phyloP scores from a whole-genome alignment of 768 basidiomycete species.

The Suillus decipiens region DNA sequence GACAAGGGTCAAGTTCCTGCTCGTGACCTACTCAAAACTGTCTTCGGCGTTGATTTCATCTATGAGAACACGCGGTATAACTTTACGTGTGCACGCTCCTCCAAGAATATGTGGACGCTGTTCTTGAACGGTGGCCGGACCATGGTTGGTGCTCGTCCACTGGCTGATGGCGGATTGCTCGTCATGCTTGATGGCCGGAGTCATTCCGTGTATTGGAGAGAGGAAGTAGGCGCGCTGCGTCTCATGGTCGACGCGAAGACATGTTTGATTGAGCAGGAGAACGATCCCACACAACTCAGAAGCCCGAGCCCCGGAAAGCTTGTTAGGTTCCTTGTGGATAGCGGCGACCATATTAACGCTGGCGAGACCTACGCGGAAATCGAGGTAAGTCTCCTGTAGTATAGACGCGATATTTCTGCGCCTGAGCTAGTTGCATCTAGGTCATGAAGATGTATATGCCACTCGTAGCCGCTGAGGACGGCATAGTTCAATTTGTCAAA shows the following conservation, averaged over 20 bases:
- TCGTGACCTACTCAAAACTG: slow-evolving; percentile 92
- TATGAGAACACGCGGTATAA: slow-evolving; percentile 95
- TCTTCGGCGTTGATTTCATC: slow-evolving; percentile 96
- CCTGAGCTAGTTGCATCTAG: slow-evolving; percentile 34
- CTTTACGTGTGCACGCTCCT: slow-evolving; percentile 93
- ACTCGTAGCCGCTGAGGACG: slow-evolving; percentile 90
- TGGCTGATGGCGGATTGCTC: slow-evolving; percentile 94
- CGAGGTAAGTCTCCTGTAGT: slow-evolving; percentile 56
- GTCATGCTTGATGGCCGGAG: slow-evolving; percentile 91
- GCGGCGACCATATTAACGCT: slow-evolving; percentile 95
- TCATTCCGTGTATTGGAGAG: slow-evolving; percentile 97
- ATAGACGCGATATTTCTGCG: not conserved
- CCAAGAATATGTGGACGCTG: slow-evolving; percentile 86
- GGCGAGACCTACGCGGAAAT: slow-evolving; percentile 98
- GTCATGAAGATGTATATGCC: slow-evolving; percentile 99
- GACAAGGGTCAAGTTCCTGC: slow-evolving; percentile 98
- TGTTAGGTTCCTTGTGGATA: slow-evolving; percentile 91
- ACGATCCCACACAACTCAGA: slow-evolving; percentile 95
- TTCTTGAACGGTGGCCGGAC: slow-evolving; percentile 96
- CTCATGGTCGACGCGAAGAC: slow-evolving; percentile 97
- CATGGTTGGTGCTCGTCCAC: slow-evolving; percentile 85
- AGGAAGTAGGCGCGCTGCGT: slow-evolving; percentile 92
- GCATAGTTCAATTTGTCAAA: slow-evolving; percentile 93
- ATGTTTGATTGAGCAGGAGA: slow-evolving; percentile 98
- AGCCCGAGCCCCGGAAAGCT: slow-evolving; percentile 97